Base-by-base conservation (phyloP, 106 monocot species). In the Dendrobium chrysotoxum region DNA sequence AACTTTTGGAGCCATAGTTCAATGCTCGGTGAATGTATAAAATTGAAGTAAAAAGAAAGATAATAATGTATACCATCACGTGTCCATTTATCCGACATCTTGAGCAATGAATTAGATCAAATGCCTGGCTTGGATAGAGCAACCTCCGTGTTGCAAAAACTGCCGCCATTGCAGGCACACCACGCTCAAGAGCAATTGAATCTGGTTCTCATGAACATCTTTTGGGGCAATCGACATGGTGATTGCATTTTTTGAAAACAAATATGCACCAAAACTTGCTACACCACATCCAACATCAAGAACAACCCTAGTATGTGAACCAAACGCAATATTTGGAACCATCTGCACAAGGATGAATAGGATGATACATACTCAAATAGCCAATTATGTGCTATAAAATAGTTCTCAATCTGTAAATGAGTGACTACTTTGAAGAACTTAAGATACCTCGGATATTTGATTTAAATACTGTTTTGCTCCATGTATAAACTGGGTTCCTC, bases 101-200 rank as follows among this genome's bases (percentile, higher is more conserved):
- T 76, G 98, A 99, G 76, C 98, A 99, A 90, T 99, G 98, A 80
- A 99, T 88, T 77, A 99, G 67, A 72, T 99, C 98, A 86, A 99
- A 99, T 80, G 98, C 94, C 77, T 95, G 92, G 71, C 98, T 99
- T 81, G 98, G 92, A 86, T 91, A 99, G 74, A 86, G 80, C 21
- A 99, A 71, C 28, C 98, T 85, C 18, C n/a, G 92, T 80, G 94
- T 93, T 79, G 98, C 95, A 92, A 99, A 92, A 75, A 91, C 94
- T 80, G 95, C 88, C 53, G 88, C 85, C 95, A 99, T 95, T 41
- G 98, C 95, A 75, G 98, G 98, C 41, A 99, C 92, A 39, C 98
- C 95, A 78, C 98, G 98, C 72, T 99, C 98, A 35, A 99, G 89
- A 85, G 98, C 98, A 91, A 95, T 79, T 95, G 98, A 83, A 99